These are phyloP conservation scores for Trichocladium antarcticum DNA, from an alignment of 495 filamentous ascomycete species.

Conservation along the genomic window DNA sequence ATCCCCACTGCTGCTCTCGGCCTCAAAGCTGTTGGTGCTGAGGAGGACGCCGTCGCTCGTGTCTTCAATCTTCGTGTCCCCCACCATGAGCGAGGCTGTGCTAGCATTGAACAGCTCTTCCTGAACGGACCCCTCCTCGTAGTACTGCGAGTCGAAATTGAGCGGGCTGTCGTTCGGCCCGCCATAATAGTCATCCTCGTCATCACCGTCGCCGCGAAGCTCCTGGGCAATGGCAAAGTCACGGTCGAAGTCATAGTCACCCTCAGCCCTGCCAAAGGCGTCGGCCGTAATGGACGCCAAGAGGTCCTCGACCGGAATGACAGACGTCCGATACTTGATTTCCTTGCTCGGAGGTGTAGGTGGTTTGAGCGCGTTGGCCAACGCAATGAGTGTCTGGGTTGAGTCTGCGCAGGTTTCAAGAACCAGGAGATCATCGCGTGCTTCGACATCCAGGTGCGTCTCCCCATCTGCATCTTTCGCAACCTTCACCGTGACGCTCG, in stretches of 20 bases:
- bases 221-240: conserved; percentile 40
- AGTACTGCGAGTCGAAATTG: conserved; percentile 32
- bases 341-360: conserved; percentile 69
- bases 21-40: conserved; percentile 48
- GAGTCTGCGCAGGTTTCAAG: conserved; percentile 95
- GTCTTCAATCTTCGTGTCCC: conserved; percentile 33
- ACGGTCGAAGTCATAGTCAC: conserved; percentile 45
- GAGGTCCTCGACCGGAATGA: conserved; percentile 76
- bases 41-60: conserved; percentile 50
- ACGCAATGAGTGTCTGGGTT: conserved; percentile 77
- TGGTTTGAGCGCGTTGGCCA: conserved; percentile 71
- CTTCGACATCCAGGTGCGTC: conserved; percentile 63
- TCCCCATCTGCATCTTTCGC: conserved; percentile 40
- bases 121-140: conserved; percentile 24
- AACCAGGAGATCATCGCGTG: conserved; percentile 75
- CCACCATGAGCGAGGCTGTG: conserved; percentile 23
- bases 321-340: conserved; percentile 75
- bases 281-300: conserved; percentile 81
- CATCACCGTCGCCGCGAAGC: conserved; percentile 23
- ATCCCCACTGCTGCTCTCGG: conserved; percentile 33
- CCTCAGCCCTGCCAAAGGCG: conserved; percentile 53
- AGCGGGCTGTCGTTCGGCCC: conserved; percentile 28
- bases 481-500: conserved; percentile 50
- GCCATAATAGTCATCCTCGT: conserved; percentile 29
- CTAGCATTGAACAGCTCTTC: conserved; percentile 36